Evolutionary conservation across 2,329 filamentous ascomycete species (phyloP).

Genomic region (Fusarium goolgardi): DNA sequence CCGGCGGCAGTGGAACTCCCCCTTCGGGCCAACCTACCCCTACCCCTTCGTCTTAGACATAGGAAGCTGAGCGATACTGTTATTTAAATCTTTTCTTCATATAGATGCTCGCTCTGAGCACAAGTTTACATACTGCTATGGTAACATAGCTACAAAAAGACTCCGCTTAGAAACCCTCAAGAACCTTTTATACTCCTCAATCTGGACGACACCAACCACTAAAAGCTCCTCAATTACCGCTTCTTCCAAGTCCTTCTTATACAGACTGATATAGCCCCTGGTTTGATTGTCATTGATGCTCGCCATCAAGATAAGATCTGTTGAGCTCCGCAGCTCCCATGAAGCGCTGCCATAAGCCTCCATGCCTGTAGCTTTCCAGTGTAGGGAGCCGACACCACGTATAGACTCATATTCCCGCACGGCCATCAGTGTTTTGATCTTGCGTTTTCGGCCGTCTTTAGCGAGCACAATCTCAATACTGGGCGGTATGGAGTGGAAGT

Average conservation of each 20-base stretch:
- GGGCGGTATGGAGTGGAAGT: too few species aligned
- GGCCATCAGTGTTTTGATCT: too few species aligned
- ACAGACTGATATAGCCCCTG: neutral
- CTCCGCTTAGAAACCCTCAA: neutral
- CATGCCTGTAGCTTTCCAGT: neutral
- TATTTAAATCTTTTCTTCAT: neutral
- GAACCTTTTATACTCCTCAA: neutral
- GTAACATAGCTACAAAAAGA: neutral
- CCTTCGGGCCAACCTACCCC: constrained; percentile 9
- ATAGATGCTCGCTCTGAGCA: neutral
- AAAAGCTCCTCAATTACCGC: neutral
- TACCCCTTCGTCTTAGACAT: neutral
- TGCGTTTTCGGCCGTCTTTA: too few species aligned
- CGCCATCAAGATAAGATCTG: neutral
- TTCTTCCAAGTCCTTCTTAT: neutral
- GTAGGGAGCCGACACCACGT: neutral
- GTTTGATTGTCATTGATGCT: neutral
- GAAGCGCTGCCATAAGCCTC: neutral
- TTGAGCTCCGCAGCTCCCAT: neutral
- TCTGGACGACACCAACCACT: neutral
- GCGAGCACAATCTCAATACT: too few species aligned
- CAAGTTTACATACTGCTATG: neutral
- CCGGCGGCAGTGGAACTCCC: constrained; percentile 5
- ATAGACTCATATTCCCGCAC: neutral
- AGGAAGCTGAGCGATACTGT: neutral